These are phyloP conservation scores for Coemansia interrupta DNA, from an alignment of 192 early-diverging fungal genomes.

Conservation along the genomic window DNA sequence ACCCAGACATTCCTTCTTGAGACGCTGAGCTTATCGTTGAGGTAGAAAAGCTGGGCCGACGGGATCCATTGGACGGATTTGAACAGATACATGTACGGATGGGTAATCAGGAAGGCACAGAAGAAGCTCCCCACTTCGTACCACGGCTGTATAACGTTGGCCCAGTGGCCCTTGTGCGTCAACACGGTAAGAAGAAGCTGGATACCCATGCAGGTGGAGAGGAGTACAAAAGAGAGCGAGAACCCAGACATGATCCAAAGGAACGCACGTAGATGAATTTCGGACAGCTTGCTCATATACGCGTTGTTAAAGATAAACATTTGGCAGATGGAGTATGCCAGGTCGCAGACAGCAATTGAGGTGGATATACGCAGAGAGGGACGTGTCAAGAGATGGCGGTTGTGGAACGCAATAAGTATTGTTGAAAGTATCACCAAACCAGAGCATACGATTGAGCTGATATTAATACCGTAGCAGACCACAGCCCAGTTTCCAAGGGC, in stretches of 20 bases:
- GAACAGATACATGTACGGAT: constrained; percentile 16
- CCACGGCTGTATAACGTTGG: constrained; percentile 3
- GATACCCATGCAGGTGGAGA: constrained; percentile 11
- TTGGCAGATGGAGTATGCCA: constrained; percentile 11
- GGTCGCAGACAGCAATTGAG: constrained; percentile 10
- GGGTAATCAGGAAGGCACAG: constrained; percentile 7
- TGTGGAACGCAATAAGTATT: not conserved
- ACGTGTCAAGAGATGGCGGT: constrained; percentile 3
- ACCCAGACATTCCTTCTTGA: not conserved
- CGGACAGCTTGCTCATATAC: constrained; percentile 4
- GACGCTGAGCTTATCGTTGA: not conserved
- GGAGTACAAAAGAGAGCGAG: constrained; percentile 1
- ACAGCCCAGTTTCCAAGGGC: constrained; percentile 8
- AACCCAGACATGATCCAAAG: constrained; percentile 10
- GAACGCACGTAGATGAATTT: constrained; percentile 2
- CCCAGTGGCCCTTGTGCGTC: not conserved
- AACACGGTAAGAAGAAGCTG: constrained; percentile 10
- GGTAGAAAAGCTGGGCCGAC: not conserved
- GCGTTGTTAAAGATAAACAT: constrained; percentile 13
- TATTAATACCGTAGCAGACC: constrained; percentile 7
- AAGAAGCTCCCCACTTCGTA: constrained; percentile 9
- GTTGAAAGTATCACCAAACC: constrained; percentile 1
- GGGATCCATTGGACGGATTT: constrained; percentile 1
- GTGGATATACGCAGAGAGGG: constrained; percentile 13
- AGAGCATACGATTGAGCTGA: constrained; percentile 13